These are phyloP conservation scores for Chlorella sp. DNA, from an alignment of 139 green algal species.

Conservation along the genomic window DNA sequence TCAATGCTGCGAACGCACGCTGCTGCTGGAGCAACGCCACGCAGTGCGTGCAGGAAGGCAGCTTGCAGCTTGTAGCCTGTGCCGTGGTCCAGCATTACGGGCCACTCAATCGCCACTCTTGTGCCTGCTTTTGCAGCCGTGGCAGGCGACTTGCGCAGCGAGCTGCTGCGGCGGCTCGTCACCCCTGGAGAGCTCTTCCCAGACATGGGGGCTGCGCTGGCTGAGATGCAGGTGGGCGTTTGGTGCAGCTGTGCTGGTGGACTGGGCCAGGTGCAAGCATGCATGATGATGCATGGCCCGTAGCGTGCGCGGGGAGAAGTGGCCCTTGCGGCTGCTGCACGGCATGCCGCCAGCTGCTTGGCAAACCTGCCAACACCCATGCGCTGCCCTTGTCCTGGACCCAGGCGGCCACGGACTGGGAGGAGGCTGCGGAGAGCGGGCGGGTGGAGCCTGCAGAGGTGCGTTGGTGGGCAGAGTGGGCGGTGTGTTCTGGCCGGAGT, in stretches of 20 bases:
- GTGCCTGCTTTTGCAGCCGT: not conserved
- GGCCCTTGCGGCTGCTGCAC: too few species aligned
- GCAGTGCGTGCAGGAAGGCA: not conserved
- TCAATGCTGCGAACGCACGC: not conserved
- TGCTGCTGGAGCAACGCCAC: too few species aligned
- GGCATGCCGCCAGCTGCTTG: too few species aligned
- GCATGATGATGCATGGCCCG: too few species aligned
- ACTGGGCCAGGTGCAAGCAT: too few species aligned
- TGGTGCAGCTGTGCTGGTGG: too few species aligned
- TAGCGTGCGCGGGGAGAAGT: too few species aligned
- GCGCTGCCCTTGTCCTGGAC: too few species aligned
- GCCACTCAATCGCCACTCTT: not conserved
- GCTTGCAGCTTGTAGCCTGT: not conserved
- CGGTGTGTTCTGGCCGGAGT: too few species aligned
- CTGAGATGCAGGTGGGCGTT: conserved; percentile 48
- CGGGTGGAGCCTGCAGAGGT: conserved; percentile 66
- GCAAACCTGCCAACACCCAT: too few species aligned
- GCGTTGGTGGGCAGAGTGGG: too few species aligned
- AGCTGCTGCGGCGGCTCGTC: conserved; percentile 32
- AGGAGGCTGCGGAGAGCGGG: conserved; percentile 71
- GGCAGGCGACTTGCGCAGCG: conserved; percentile 36
- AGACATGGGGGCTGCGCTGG: conserved; percentile 55
- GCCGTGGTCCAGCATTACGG: not conserved
- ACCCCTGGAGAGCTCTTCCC: conserved; percentile 48
- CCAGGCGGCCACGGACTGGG: conserved; percentile 81